Conservation (phyloP, 345 rosid species). For the Brassica cretica region DNA sequence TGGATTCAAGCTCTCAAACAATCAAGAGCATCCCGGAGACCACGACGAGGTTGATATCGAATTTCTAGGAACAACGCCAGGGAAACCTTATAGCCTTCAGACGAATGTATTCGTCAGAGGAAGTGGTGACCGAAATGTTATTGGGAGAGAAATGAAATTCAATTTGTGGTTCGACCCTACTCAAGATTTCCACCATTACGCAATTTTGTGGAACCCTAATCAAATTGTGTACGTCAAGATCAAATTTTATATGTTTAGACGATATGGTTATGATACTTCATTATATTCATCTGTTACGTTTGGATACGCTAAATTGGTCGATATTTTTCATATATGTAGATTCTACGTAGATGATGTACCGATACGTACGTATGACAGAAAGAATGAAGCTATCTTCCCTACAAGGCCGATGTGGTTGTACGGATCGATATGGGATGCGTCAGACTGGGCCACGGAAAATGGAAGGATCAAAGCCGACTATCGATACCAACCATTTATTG, state of each 20-base stretch:
- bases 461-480: conserved; percentile 84
- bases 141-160: conserved; percentile 78
- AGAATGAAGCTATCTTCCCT: conserved; percentile 68
- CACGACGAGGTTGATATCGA: conserved; percentile 92
- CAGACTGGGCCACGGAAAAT: conserved; percentile 90
- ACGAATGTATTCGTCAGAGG: conserved; percentile 90
- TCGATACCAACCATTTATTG: conserved; percentile 75
- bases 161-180: conserved; percentile 96
- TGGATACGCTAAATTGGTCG: not conserved
- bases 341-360: conserved; percentile 91
- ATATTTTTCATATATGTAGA: conserved; percentile 38
- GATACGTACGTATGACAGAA: conserved; percentile 66
- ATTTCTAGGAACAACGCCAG: conserved; percentile 78
- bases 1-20: conserved; percentile 59
- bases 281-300: not conserved
- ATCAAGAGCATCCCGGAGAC: conserved; percentile 73
- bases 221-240: conserved; percentile 66
- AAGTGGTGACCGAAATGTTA: conserved; percentile 73
- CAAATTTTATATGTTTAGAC: not conserved
- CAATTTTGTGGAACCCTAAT: conserved; percentile 61
- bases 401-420: conserved; percentile 76
- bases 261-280: not conserved
- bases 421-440: conserved; percentile 95
- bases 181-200: conserved; percentile 73
- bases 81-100: conserved; percentile 76